phyloP scores from a whole-genome alignment of 2,329 filamentous ascomycete genomes.

The Fusarium scirpi region DNA sequence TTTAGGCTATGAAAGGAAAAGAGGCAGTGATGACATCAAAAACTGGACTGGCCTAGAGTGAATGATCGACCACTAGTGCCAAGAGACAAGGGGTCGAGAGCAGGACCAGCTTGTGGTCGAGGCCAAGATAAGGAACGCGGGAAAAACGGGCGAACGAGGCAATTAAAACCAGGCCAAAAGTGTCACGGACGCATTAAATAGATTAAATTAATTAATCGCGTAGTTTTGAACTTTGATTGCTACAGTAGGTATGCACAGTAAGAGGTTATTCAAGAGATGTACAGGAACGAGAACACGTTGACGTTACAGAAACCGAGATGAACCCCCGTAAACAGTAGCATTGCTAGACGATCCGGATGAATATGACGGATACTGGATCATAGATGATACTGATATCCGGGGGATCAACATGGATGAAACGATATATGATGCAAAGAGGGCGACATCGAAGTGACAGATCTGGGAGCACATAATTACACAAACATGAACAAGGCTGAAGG shows the following conservation, averaged over 20 bases:
- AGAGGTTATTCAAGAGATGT: background rate
- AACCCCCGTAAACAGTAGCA: slow-evolving; percentile 30
- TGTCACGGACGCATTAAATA: background rate
- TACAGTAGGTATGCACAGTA: background rate
- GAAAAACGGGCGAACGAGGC: slow-evolving; percentile 4
- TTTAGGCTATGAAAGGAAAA: slow-evolving; percentile 2
- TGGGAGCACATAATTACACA: slow-evolving; percentile 22
- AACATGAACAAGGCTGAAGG: slow-evolving; percentile 25
- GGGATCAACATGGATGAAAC: slow-evolving; percentile 39
- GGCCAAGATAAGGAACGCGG: slow-evolving; percentile 37
- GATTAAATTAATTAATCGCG: slow-evolving; percentile 5
- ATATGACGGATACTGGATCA: slow-evolving; percentile 9
- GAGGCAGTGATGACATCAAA: slow-evolving; percentile 17
- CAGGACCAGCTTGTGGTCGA: slow-evolving; percentile 31
- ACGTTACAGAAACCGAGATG: slow-evolving; percentile 29
- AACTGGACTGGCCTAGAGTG: slow-evolving; percentile 21
- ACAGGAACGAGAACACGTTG: background rate
- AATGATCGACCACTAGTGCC: slow-evolving; percentile 43
- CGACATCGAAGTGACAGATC: slow-evolving; percentile 34
- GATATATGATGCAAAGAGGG: slow-evolving; percentile 35
- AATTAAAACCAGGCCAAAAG: slow-evolving; percentile 22
- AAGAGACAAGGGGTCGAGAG: slow-evolving; percentile 36
- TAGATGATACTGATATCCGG: slow-evolving; percentile 18
- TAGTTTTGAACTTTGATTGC: slow-evolving; percentile 6
- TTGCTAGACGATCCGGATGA: slow-evolving; percentile 27